These are phyloP conservation scores for Saprolegnia parasitica DNA, from an alignment of 352 stramenopile species.

Conservation along the genomic window DNA sequence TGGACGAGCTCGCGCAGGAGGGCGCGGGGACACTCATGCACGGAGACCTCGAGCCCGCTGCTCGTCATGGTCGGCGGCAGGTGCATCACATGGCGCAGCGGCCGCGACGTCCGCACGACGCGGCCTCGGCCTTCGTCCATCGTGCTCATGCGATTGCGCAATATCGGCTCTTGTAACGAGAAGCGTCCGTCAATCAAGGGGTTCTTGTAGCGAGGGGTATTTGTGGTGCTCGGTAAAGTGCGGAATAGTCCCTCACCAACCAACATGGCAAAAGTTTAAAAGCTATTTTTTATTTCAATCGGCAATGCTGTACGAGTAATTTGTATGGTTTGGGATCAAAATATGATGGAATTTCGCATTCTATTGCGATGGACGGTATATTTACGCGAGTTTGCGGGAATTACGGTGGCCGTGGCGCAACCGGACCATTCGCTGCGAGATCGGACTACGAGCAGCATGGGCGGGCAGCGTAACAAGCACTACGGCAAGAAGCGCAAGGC, in stretches of 20 bases:
- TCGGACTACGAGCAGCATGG: constrained; percentile 7
- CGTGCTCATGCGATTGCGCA: constrained; percentile 2
- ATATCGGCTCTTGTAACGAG: neutral
- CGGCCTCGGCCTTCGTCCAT: neutral
- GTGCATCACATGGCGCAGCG: constrained; percentile 34
- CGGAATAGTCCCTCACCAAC: too few species aligned
- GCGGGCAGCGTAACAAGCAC: neutral
- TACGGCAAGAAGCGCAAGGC: constrained; percentile 10
- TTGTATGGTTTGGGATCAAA: too few species aligned
- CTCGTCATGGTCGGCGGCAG: constrained; percentile 43
- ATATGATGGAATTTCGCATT: too few species aligned
- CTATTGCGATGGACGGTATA: too few species aligned
- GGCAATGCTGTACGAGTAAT: too few species aligned
- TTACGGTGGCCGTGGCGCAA: too few species aligned
- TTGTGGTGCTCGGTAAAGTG: too few species aligned
- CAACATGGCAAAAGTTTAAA: too few species aligned
- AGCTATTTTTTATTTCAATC: too few species aligned
- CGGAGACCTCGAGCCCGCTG: constrained; percentile 68
- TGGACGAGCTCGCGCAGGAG: constrained; percentile 74
- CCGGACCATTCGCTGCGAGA: neutral
- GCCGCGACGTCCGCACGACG: neutral
- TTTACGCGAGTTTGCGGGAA: too few species aligned
- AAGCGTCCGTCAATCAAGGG: too few species aligned
- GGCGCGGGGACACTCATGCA: constrained; percentile 66
- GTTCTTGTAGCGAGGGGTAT: too few species aligned